Base-by-base conservation (phyloP, 352 stramenopile species). In the Phytophthora citrophthora region DNA sequence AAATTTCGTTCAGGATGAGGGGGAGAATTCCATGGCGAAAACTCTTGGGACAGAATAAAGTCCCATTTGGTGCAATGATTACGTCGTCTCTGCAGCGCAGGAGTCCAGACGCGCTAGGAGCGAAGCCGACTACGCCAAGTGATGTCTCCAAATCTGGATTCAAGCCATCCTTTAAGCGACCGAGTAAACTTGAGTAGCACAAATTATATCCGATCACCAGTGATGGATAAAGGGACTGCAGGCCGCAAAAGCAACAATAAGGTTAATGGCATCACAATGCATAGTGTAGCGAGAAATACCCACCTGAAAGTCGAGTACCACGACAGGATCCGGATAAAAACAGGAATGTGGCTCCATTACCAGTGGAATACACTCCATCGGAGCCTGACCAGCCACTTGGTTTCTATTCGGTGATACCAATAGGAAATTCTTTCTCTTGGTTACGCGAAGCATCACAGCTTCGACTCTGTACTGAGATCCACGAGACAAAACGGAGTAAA, bases 191-290 rank as follows among this genome's bases (percentile, higher is more conserved):
- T 29, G 95, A 98, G 74, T 99, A 99, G 76, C 98, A 99, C 5
- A 99, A 72, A 77, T 99, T 99, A 74, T 99, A 99, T 18, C 91
- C 97, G 67, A 99, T 99, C 7, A 99, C 91, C 36, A 99, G 94
- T 2, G 97, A 99, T 12, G 98, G 98, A 78, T 99, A 99, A 18
- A 99, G 83, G n/a, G 97, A 99, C 86, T 97, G 26, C 24, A 20
- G 13, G 15, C 13, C 13, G 27, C 23, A 53, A 45, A 58, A 0
- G 8, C 36, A 43, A 5, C 29, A 13, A 11, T 13, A 34, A 13
- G 12, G 29, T 34, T 34, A 34, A 10, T 13, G 29, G 12, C 29
- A 34, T 34, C 29, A 34, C 9, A 10, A 34, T 34, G 9, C 9
- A 10, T 13, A 11, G 29, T 34, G 29, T 10, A 34, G 2, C 10